phyloP scores from a whole-genome alignment of 495 filamentous ascomycete species.

The Aspergillus sclerotioniger region DNA sequence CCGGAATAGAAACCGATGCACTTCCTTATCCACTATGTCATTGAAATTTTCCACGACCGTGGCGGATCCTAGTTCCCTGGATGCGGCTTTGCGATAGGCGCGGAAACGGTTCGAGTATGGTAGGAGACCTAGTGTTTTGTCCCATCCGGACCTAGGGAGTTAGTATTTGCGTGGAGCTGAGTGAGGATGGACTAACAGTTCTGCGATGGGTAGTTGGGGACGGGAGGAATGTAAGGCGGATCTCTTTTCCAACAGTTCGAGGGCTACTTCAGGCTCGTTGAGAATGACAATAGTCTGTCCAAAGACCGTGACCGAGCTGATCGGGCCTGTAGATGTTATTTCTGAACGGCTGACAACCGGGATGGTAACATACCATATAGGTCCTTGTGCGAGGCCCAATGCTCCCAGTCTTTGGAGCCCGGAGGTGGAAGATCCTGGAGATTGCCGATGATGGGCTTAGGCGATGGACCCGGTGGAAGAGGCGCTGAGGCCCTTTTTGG shows the following conservation, averaged over 20 bases:
- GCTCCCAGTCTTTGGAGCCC: constrained; percentile 36
- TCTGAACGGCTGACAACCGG: not conserved
- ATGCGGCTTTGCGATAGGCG: constrained; percentile 40
- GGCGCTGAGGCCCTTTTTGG: not conserved
- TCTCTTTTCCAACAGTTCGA: constrained; percentile 48
- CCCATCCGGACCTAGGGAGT: constrained; percentile 34
- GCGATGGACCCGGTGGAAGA: not conserved
- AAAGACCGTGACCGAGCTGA: constrained; percentile 52
- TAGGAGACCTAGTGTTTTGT: constrained; percentile 31
- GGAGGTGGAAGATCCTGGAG: constrained; percentile 41
- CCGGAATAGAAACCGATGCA: too few relatives aligned
- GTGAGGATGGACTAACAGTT: constrained; percentile 31
- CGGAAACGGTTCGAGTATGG: constrained; percentile 38
- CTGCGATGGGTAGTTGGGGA: constrained; percentile 32
- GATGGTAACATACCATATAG: constrained; percentile 32
- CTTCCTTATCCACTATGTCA: not conserved
- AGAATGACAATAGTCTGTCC: constrained; percentile 49
- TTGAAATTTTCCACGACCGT: not conserved
- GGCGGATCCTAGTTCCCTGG: constrained; percentile 29
- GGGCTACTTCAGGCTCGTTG: constrained; percentile 39
- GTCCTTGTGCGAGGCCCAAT: constrained; percentile 49
- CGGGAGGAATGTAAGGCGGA: constrained; percentile 45
- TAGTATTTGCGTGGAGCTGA: not conserved
- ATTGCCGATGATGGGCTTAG: constrained; percentile 38
- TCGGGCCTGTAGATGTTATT: constrained; percentile 30